Evolutionary conservation across 805 yeast genomes (phyloP).

Genomic region (Candida parachauliodes): DNA sequence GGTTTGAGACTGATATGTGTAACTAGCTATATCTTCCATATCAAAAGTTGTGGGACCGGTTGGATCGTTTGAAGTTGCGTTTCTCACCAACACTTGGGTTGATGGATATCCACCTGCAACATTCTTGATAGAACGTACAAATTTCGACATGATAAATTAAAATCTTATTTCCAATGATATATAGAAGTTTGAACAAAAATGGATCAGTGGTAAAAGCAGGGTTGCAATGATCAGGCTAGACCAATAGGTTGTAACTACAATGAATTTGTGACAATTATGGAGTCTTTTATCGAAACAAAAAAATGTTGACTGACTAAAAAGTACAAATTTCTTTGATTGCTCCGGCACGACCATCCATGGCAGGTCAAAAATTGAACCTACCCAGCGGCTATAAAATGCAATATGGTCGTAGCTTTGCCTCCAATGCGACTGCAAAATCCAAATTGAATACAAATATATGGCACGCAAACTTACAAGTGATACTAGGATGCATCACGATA

Average conservation of each 20-base stretch:
- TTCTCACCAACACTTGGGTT: conserved; percentile 83
- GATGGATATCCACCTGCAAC: conserved; percentile 85
- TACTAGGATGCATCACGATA: too few species aligned
- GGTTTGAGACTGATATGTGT: conserved; percentile 62
- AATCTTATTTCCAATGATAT: too few species aligned
- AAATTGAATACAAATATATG: too few species aligned
- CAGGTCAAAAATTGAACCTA: too few species aligned
- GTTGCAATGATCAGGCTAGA: too few species aligned
- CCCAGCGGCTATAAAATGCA: too few species aligned
- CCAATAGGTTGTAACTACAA: too few species aligned
- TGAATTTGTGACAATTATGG: conserved; percentile 2
- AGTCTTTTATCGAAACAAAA: background rate
- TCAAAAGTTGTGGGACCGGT: conserved; percentile 77
- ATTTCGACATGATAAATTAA: conserved; percentile 64
- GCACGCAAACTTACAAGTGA: too few species aligned
- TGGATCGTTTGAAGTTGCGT: conserved; percentile 87
- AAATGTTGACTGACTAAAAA: conserved; percentile 5
- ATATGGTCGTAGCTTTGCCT: too few species aligned
- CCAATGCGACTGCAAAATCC: too few species aligned
- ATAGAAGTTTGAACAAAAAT: background rate
- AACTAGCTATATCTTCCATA: conserved; percentile 78
- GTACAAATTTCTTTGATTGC: background rate
- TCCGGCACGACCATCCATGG: background rate
- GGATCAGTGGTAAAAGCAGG: background rate
- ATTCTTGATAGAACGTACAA: conserved; percentile 82